Conservation (phyloP, 352 stramenopile genomes). For the Phytophthora kernoviae region DNA sequence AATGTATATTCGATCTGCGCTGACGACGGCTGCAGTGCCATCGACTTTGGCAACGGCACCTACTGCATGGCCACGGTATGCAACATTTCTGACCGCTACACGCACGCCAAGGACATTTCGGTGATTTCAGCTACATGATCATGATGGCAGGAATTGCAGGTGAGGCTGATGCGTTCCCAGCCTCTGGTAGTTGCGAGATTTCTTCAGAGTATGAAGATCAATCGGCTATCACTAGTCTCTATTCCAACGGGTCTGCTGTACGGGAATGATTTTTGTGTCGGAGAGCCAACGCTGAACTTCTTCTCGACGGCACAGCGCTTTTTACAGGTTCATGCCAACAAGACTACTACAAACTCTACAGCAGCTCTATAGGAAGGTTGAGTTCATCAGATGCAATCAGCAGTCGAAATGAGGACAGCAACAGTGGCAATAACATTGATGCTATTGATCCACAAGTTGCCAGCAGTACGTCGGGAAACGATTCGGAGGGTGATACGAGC, state of each 20-base stretch:
- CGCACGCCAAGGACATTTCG: constrained; percentile 8
- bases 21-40: constrained; percentile 7
- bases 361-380: no score
- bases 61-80: constrained; percentile 14
- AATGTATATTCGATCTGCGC: constrained; percentile 6
- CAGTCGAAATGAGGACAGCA: no score
- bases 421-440: no score
- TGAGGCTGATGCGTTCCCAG: constrained; percentile 16
- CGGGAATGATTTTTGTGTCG: no score
- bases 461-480: no score
- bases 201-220: constrained; percentile 9
- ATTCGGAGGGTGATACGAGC: no score
- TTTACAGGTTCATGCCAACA: no score
- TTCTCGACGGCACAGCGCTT: constrained; percentile 11
- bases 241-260: constrained; percentile 23
- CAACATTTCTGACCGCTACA: constrained; percentile 14
- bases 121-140: constrained; percentile 22
- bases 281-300: no score
- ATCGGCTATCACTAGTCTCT: constrained; percentile 19
- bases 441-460: no score
- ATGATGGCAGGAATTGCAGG: no score
- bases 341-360: no score
- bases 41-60: constrained; percentile 19
- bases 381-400: no score
- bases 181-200: constrained; percentile 22